Percentiles rank a stretch among this genome's conserved stretches.
Evolutionary conservation across 2,329 filamentous ascomycete genomes (phyloP).

Genomic region (Exutisphaerella laricina): DNA sequence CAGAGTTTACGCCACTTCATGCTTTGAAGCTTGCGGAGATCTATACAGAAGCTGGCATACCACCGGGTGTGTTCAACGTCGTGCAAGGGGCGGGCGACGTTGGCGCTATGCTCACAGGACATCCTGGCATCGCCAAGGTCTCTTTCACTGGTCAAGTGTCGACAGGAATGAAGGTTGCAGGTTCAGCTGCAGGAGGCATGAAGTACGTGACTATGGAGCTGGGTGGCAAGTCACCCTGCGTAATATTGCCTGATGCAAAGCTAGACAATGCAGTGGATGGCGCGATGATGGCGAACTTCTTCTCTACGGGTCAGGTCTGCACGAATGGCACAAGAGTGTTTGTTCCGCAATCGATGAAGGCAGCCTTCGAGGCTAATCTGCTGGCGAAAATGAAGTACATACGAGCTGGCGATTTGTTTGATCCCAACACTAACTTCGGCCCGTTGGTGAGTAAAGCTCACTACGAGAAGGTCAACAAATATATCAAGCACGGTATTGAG

Average conservation of each 20-base stretch:
- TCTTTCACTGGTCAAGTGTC: conserved; percentile 84
- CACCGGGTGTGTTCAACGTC: conserved; percentile 80
- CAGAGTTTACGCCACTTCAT: conserved; percentile 81
- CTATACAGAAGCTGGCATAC: conserved; percentile 72
- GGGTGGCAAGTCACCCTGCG: conserved; percentile 75
- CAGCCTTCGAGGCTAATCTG: conserved; percentile 62
- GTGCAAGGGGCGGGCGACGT: conserved; percentile 75
- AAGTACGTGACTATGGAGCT: conserved; percentile 92
- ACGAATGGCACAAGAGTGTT: conserved; percentile 90
- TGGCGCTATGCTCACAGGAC: conserved; percentile 67
- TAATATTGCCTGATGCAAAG: conserved; percentile 75
- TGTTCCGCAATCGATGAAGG: conserved; percentile 61
- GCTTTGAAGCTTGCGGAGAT: conserved; percentile 68
- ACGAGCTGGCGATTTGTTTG: conserved; percentile 67
- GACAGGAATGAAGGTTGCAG: conserved; percentile 77
- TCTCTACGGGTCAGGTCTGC: conserved; percentile 84
- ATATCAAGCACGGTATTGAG: conserved; percentile 70
- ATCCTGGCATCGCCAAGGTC: conserved; percentile 72
- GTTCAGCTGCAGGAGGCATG: conserved; percentile 68
- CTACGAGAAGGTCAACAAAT: conserved; percentile 68
- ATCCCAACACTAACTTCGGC: conserved; percentile 72
- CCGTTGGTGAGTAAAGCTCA: conserved; percentile 72
- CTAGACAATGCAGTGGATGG: conserved; percentile 77
- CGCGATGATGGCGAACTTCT: conserved; percentile 93
- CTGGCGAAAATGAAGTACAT: conserved; percentile 65